These are phyloP conservation scores for Triadica sebifera DNA, from an alignment of 345 rosid species.

Conservation along the genomic window DNA sequence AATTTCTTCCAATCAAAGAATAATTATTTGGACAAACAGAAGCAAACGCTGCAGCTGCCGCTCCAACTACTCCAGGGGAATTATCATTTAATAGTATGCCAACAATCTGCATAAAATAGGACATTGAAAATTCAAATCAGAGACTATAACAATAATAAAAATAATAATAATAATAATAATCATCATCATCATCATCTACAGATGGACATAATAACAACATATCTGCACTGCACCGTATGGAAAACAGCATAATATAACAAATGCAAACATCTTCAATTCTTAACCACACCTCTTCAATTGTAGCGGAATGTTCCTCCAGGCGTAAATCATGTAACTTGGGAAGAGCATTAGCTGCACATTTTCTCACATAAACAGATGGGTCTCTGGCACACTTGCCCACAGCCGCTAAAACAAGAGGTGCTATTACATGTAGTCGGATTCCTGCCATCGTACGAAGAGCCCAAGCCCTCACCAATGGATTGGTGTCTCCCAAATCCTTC, in stretches of 20 bases:
- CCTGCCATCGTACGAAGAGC: slow-evolving; percentile 99
- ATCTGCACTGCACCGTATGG: not conserved
- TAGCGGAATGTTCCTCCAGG: slow-evolving; percentile 63
- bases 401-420: slow-evolving; percentile 84
- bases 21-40: slow-evolving; percentile 84
- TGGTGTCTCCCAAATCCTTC: slow-evolving; percentile 93
- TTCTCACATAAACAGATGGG: slow-evolving; percentile 89
- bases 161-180: not conserved
- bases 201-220: not conserved
- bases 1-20: slow-evolving; percentile 61
- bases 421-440: slow-evolving; percentile 77
- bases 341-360: slow-evolving; percentile 95
- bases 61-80: slow-evolving; percentile 95
- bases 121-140: not conserved
- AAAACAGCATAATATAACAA: not conserved
- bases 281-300: slow-evolving; percentile 70
- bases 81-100: slow-evolving; percentile 72
- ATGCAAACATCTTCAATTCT: not conserved
- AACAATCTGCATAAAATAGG: slow-evolving; percentile 59
- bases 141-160: too few relatives aligned
- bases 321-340: slow-evolving; percentile 86
- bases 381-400: slow-evolving; percentile 85
- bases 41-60: slow-evolving; percentile 90
- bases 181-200: too few relatives aligned
- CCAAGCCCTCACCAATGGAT: slow-evolving; percentile 94